phyloP scores from a whole-genome alignment of 129 eudicot species.

The Heracleum sosnowskyi region DNA sequence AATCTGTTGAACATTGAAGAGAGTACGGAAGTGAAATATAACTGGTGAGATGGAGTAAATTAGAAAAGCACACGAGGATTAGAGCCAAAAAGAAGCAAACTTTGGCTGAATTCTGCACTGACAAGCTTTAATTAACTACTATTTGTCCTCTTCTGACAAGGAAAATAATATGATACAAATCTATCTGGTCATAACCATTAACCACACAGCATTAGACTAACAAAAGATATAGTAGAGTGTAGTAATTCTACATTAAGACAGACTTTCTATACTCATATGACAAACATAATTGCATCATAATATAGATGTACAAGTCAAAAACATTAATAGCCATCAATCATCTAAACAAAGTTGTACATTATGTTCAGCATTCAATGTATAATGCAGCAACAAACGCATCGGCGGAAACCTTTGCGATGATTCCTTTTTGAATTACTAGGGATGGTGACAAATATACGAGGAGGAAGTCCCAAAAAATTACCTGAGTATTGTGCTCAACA shows the following conservation, averaged over 20 bases:
- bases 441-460: not conserved
- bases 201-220: not conserved
- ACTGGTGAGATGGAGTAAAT: not conserved
- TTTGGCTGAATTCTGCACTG: not conserved
- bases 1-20: not conserved
- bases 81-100: not conserved
- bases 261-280: not conserved
- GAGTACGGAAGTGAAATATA: not conserved
- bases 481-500: conserved; percentile 91
- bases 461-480: conserved; percentile 15
- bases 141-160: not conserved
- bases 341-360: not conserved
- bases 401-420: not conserved
- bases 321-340: not conserved
- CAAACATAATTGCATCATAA: not conserved
- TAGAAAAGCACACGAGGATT: not conserved
- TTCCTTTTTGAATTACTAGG: not conserved
- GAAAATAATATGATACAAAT: not conserved
- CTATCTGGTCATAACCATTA: not conserved
- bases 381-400: not conserved
- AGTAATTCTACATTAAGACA: not conserved
- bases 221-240: not conserved
- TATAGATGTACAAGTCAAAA: not conserved
- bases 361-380: not conserved
- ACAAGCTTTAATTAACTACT: not conserved